Evolutionary conservation across 140 eudicot genomes (phyloP), one percentile per base, ranked within the genome.

Genomic region (Senecio squalidus): DNA sequence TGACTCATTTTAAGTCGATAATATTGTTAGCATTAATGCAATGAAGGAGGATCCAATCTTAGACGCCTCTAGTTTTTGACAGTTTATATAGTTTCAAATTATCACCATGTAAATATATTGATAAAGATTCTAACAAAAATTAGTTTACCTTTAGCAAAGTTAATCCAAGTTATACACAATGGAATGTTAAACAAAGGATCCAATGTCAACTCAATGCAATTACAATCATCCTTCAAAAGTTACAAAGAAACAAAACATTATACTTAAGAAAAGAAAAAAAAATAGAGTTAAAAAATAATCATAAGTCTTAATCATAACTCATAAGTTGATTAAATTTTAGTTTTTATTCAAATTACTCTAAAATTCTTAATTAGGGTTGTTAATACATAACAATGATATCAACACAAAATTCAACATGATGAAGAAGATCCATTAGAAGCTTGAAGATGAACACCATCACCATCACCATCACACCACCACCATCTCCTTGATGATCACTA

Each of bases 341-440:
- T 14, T 50, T 46, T 69, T 69, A 49, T 60, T 60, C 50, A 50
- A 25, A 27, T 39, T n/a, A 60, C 28, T 49, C 68, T 59, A 69
- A 50, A 46, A 2, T 28, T 61, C 20, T 69, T 17, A 16, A 69
- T 69, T 65, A 80, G 58, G 17, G 74, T 65, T 61, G 54, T 53
- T 43, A 46, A 71, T 22, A 58, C 55, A 60, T 54, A 55, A 29
- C 13, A 34, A 43, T 40, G 21, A 60, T 5, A 61, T 36, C 62
- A 40, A 3, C 33, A 29, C 9, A 9, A 36, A 30, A 43, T 24
- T 73, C 71, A 80, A 76, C 77, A 68, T 46, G 77, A 76, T 68
- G 72, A 76, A 61, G 83, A 79, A 22, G 86, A 79, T 48, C 92
- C 86, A 66, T 83, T 44, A 39, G 79, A 72, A 72, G 46, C 72